Evolutionary conservation across 441 rosid genomes (phyloP), one percentile per base, ranked within the genome.

Genomic region (Isatis lusitanica): DNA sequence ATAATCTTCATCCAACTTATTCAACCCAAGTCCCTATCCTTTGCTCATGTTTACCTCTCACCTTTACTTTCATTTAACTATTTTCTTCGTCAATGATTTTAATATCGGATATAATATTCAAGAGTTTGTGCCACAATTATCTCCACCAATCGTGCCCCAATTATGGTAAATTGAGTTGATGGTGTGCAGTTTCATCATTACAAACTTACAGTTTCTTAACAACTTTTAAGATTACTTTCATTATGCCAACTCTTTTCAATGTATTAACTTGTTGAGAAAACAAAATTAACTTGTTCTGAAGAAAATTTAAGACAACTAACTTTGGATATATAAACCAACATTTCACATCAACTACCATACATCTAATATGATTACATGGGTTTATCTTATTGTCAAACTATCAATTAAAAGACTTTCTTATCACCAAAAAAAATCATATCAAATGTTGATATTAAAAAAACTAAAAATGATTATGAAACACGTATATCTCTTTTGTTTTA

Each of bases 141-240:
- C 80, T 76, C 76, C 80, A 76, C 63, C 63, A 70, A 57, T 76
- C 56, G 62, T 70, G 80, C 72, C 76, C 31, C 16, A 65, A 62
- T 62, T 63, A 69, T 53, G 59, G 70, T 61, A 16, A 39, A 61
- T 4, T 62, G 35, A 26, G 39, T 7, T 58, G 68, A n/a, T 21
- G 63, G 38, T 1, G 5, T 63, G 44, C 9, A 31, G 36, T 61
- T 24, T 21, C 63, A 70, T 58, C 63, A 70, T 77, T 65, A 50
- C 36, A 48, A 58, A 51, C 30, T 67, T 43, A 51, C 64, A 21
- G 35, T 52, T 66, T 31, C 26, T 39, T 35, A 17, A 40, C 38
- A 17, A 5, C 6, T 61, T 64, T 53, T 36, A 61, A 60, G 64
- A 57, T 16, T 65, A 48, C 26, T 39, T 50, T 26, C 6, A 17